Evolutionary conservation across 768 basidiomycete species (phyloP), one percentile per base, ranked within the genome.

Genomic region (Pisolithus tinctorius): DNA sequence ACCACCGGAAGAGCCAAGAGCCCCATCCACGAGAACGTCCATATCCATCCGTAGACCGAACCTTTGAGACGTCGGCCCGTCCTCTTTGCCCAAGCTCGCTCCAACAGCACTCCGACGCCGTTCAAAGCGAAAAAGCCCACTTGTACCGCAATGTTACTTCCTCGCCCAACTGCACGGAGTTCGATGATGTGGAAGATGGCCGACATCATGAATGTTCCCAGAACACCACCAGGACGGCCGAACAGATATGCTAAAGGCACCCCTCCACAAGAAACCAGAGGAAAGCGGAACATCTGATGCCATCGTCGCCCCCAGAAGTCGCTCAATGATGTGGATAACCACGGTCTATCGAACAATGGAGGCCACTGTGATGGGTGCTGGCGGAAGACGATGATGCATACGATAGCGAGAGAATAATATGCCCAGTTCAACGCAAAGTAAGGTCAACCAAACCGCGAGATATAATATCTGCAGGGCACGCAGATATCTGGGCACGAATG

Each of bases 221-320:
- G 44, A 0, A 85, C 61, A 1, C 70, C 71, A 1, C 78, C 82
- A 0, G 63, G 51, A 7, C 75, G 73, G 8, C 85, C 83, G 37
- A 77, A 63, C 4, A 83, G 27, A 43, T 60, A 54, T 6, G 60
- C 56, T 8, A 78, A 56, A 0, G 81, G 81, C 20, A 64, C 66
- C 2, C 66, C 71, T 2, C 83, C 84, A 25, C 79, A 57, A 1
- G 64, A 61, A 47, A 83, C 60, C 55, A 87, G 80, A n/a, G 69
- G 58, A 44, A 80, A 73, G 2, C 84, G 75, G 62, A 85, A 80
- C 14, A 81, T 49, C 54, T 85, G 83, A 58, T 88, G 86, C 85
- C 84, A 87, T 26, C 80, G 71, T 45, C 56, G 63, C 0, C 76
- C 70, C 86, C 86, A 88, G 42, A 83, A 77, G 6, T 85, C 76